These are phyloP conservation scores for Scytalidium sp. DNA, from an alignment of 2,329 filamentous ascomycete species.

Conservation along the genomic window DNA sequence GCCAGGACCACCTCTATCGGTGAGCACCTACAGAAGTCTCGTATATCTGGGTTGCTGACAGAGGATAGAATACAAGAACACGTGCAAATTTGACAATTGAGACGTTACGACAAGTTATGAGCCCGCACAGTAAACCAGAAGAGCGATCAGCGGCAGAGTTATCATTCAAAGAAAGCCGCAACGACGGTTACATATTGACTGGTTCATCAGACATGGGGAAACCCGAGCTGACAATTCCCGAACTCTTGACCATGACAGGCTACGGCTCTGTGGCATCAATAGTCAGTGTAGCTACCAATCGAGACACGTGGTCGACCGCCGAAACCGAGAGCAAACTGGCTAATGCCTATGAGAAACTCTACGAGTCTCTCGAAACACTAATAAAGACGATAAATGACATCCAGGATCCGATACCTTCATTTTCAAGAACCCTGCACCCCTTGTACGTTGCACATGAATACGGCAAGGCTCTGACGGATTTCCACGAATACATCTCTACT, in stretches of 20 bases:
- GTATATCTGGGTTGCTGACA: background rate
- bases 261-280: constrained; percentile 19
- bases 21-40: constrained; percentile 7
- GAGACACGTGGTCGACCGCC: constrained; percentile 9
- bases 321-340: constrained; percentile 14
- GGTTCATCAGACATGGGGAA: background rate
- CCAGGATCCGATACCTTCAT: constrained; percentile 12
- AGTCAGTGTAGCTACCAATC: constrained; percentile 13
- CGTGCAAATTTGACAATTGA: background rate
- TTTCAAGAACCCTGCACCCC: constrained; percentile 20
- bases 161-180: background rate
- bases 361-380: constrained; percentile 11
- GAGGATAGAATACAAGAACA: background rate
- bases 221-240: background rate
- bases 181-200: background rate
- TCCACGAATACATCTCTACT: constrained; percentile 15
- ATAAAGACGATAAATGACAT: constrained; percentile 5
- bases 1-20: constrained; percentile 21
- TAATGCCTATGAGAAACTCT: constrained; percentile 11
- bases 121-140: background rate
- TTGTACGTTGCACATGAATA: constrained; percentile 26
- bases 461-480: constrained; percentile 13
- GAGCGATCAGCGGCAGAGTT: background rate
- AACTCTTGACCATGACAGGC: constrained; percentile 1
- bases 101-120: background rate